phyloP scores from a whole-genome alignment of 2,329 filamentous ascomycete genomes.

The Davidsoniella neocaledoniae region DNA sequence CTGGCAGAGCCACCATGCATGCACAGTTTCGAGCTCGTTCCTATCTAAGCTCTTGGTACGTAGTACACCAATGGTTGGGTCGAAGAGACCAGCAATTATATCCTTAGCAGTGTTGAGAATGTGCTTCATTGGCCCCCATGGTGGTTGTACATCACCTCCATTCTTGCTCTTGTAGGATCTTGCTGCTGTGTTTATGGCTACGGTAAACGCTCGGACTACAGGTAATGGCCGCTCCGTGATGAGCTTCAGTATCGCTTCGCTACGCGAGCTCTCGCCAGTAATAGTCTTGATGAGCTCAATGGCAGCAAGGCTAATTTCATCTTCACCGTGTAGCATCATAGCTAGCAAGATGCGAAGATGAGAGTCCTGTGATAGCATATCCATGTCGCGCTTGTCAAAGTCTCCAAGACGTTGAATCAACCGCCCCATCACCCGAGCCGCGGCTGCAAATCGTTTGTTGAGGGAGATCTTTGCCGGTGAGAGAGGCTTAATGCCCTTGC shows the following conservation, averaged over 20 bases:
- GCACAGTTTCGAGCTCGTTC: conserved; percentile 47
- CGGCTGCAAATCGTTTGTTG: conserved; percentile 50
- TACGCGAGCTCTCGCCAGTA: conserved; percentile 45
- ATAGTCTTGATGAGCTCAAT: conserved; percentile 71
- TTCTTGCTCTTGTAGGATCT: conserved; percentile 10
- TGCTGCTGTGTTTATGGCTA: conserved; percentile 23
- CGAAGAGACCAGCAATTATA: conserved; percentile 38
- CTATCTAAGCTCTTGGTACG: conserved; percentile 37
- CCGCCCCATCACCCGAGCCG: conserved; percentile 44
- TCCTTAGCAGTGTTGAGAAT: conserved; percentile 41
- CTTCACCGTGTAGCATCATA: conserved; percentile 64
- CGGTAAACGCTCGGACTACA: conserved; percentile 24
- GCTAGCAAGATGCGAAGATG: conserved; percentile 58
- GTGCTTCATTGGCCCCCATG: conserved; percentile 41
- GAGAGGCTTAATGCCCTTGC: conserved; percentile 26
- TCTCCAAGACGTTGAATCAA: conserved; percentile 67
- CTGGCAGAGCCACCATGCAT: conserved; percentile 66
- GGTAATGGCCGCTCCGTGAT: conserved; percentile 23
- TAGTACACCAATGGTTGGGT: conserved; percentile 37
- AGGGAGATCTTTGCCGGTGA: conserved; percentile 45
- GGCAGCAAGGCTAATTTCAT: conserved; percentile 61
- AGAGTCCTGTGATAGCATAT: conserved; percentile 49
- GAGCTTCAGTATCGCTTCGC: conserved; percentile 31
- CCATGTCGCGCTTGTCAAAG: conserved; percentile 53
- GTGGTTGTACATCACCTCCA: conserved; percentile 14